phyloP scores from a whole-genome alignment of 2,329 filamentous ascomycete genomes.

The Calonectria pauciramosa region DNA sequence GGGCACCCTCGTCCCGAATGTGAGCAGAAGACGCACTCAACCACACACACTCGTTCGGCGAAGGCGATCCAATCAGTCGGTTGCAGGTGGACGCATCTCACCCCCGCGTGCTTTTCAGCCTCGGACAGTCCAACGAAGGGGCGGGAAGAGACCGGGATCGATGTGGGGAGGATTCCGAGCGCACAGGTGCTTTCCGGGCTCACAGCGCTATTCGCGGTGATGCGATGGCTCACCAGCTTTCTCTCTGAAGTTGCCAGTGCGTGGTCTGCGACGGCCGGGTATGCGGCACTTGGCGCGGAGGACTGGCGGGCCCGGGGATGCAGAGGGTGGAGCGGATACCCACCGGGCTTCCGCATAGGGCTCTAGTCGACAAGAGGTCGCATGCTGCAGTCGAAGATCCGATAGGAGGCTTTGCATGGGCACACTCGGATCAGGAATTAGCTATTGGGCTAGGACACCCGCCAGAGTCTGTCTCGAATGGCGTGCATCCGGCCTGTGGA shows the following conservation, averaged over 20 bases:
- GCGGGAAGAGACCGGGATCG: not conserved
- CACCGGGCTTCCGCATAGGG: conserved; percentile 38
- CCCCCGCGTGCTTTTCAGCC: conserved; percentile 2
- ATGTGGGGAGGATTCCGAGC: not conserved
- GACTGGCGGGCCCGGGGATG: conserved; percentile 31
- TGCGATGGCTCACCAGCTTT: conserved; percentile 30
- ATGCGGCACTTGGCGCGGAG: conserved; percentile 46
- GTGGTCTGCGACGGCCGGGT: conserved; percentile 37
- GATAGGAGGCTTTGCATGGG: not conserved
- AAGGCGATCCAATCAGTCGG: conserved; percentile 35
- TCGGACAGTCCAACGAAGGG: not conserved
- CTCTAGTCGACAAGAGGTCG: conserved; percentile 8
- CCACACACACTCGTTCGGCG: conserved; percentile 31
- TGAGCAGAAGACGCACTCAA: conserved; percentile 23
- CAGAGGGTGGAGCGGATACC: conserved; percentile 27
- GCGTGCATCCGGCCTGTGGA: conserved; percentile 14
- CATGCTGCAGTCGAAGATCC: conserved; percentile 7
- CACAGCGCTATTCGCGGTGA: conserved; percentile 26
- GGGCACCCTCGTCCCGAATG: conserved; percentile 17
- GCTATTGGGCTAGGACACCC: not conserved
- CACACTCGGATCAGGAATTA: conserved; percentile 12
- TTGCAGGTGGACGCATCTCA: conserved; percentile 12
- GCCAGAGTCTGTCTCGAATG: not conserved
- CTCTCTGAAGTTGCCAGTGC: conserved; percentile 37
- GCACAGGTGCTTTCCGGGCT: not conserved